Base-by-base conservation (phyloP, 2,329 filamentous ascomycete species). In the Trichoderma koningiopsis region DNA sequence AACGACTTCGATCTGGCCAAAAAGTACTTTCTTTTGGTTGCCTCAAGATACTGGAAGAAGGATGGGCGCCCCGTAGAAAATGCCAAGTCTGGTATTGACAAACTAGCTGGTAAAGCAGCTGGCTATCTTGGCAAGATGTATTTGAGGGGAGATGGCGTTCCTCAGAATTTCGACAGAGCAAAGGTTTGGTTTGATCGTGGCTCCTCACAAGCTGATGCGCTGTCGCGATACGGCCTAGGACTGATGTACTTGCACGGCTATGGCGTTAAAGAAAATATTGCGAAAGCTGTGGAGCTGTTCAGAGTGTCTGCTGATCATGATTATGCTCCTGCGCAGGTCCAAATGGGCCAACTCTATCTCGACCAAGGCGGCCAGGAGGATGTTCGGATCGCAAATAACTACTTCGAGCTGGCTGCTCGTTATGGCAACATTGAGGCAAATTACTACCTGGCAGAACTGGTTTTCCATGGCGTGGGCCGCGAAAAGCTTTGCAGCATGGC, bases 401-500 rank as follows among this genome's bases (percentile, higher is more conserved):
- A 96, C 78, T 97, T 97, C 74, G 94, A 97, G 76, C 85, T 95
- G 59, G 94, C 94, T 5, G 91, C 91, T 52, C 85, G 92, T 29
- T 93, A 93, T 77, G 91, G 91, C 16, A 92, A 94, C 76, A 91
- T 97, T 71, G 94, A 97, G 79, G 92, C 94, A 0, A 93, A 92
- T 77, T 97, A 97, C 81, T 97, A 97, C 78, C 87, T 97, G 4
- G 94, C 93, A 2, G 94, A 97, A 80, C 89, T 97, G 83, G 91
- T 90, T 29, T 88, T 94, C 73, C 88, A 92, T 71, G 94, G 92
- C 0, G 87, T 96, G 35, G 93, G 92, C 5, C 86, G 92, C 43
- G 92, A 97, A 72, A 89, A 90, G 73, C 90, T 91, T 14, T 97
- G 94, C 75, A 86, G 85, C 8, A 85, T 92, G 69, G 93, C 94